phyloP scores from a whole-genome alignment of 352 stramenopile genomes.

The Saprolegnia parasitica region DNA sequence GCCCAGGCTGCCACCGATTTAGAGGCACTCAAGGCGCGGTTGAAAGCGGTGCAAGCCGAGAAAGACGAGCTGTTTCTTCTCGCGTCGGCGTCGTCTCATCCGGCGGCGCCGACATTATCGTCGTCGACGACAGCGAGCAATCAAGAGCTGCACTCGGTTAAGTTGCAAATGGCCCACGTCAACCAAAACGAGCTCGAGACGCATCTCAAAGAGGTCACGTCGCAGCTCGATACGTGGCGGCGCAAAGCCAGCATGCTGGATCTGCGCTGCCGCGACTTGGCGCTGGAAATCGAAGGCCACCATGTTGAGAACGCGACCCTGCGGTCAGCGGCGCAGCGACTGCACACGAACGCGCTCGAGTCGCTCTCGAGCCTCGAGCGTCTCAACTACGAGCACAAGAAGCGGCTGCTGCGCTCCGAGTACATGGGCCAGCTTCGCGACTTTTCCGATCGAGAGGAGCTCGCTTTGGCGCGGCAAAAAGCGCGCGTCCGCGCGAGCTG shows the following conservation, averaged over 20 bases:
- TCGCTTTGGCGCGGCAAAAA: slow-evolving; percentile 57
- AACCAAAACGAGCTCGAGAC: slow-evolving; percentile 49
- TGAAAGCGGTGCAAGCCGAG: slow-evolving; percentile 29
- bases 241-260: slow-evolving; percentile 42
- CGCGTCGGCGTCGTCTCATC: slow-evolving; percentile 1
- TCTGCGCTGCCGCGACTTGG: slow-evolving; percentile 44
- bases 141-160: slow-evolving; percentile 34
- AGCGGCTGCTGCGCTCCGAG: slow-evolving; percentile 53
- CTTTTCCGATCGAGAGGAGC: slow-evolving; percentile 68
- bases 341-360: slow-evolving; percentile 52
- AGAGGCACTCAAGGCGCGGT: slow-evolving; percentile 30
- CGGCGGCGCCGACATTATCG: slow-evolving; percentile 8
- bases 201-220: slow-evolving; percentile 46
- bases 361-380: slow-evolving; percentile 45
- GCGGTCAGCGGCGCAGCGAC: slow-evolving; percentile 40
- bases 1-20: slow-evolving; percentile 15
- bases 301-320: slow-evolving; percentile 52
- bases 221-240: slow-evolving; percentile 44
- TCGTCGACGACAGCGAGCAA: slow-evolving; percentile 6
- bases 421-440: slow-evolving; percentile 56
- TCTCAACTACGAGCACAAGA: slow-evolving; percentile 73
- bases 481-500: slow-evolving; percentile 55
- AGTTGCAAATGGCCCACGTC: slow-evolving; percentile 50
- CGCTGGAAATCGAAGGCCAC: slow-evolving; percentile 47
- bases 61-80: slow-evolving; percentile 27